phyloP scores from a whole-genome alignment of 2,329 filamentous ascomycete genomes.

The Lithohypha guttulata region DNA sequence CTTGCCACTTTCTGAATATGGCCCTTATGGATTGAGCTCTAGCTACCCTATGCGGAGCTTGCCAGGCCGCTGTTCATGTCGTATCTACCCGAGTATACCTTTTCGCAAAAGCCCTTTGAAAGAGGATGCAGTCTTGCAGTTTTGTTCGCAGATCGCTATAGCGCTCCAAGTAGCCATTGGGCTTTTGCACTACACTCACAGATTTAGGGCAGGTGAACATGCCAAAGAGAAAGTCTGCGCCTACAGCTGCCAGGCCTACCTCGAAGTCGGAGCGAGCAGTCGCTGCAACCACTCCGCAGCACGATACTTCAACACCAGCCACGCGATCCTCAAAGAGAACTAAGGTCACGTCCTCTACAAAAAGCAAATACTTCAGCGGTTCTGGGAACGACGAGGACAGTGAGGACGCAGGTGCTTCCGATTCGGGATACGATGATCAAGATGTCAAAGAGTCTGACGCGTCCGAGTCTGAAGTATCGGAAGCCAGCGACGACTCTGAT shows the following conservation, averaged over 20 bases:
- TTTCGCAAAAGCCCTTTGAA: no score
- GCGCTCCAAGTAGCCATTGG: no score
- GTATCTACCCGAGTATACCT: no score
- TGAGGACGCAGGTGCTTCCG: slow-evolving; percentile 16
- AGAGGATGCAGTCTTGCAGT: no score
- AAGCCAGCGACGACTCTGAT: slow-evolving; percentile 24
- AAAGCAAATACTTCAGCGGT: slow-evolving; percentile 41
- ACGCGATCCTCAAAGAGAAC: slow-evolving; percentile 18
- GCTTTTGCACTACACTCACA: no score
- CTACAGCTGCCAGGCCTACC: not conserved
- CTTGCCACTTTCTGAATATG: no score
- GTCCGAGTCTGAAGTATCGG: slow-evolving; percentile 22
- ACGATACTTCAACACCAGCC: slow-evolving; percentile 11
- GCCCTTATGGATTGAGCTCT: no score
- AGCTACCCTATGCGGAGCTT: no score
- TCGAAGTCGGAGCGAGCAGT: no score
- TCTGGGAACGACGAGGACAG: slow-evolving; percentile 20
- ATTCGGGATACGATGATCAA: slow-evolving; percentile 34
- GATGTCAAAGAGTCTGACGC: slow-evolving; percentile 25
- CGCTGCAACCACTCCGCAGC: not conserved
- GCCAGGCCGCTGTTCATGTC: no score
- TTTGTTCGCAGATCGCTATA: no score
- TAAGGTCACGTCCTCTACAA: slow-evolving; percentile 32
- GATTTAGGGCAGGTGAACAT: not conserved
- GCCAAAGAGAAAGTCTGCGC: slow-evolving; percentile 5